Evolutionary conservation across 306 rosid species (phyloP).

Genomic region (Myrica gale): DNA sequence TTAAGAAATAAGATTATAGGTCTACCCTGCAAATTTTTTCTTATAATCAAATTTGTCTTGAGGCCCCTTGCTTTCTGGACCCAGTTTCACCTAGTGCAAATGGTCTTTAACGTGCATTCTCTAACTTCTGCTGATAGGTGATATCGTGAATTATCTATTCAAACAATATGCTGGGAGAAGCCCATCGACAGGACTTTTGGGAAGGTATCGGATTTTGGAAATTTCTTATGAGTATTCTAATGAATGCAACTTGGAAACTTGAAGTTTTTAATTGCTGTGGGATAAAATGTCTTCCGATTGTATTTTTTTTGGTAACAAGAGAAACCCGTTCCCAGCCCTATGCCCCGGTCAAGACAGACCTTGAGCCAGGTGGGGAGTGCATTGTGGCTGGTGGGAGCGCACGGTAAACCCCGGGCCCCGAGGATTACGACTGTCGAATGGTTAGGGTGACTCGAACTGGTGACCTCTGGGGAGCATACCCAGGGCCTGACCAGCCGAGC

Average conservation of each 20-base stretch:
- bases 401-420: too few species aligned
- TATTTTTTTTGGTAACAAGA: neutral
- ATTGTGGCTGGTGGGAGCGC: too few species aligned
- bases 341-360: too few species aligned
- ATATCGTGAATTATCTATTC: conserved; percentile 81
- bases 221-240: neutral
- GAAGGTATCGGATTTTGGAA: conserved; percentile 52
- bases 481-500: too few species aligned
- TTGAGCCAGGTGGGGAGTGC: too few species aligned
- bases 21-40: conserved; percentile 7
- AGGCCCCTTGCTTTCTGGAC: conserved; percentile 5
- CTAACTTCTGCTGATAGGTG: conserved; percentile 51
- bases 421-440: too few species aligned
- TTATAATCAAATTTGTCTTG: neutral
- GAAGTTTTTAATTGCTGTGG: neutral
- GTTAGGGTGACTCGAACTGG: too few species aligned
- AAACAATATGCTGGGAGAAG: conserved; percentile 72
- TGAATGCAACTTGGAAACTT: conserved; percentile 14
- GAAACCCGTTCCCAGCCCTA: too few species aligned
- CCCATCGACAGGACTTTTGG: conserved; percentile 72
- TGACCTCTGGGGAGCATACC: too few species aligned
- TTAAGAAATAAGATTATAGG: neutral
- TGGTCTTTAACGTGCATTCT: conserved; percentile 21
- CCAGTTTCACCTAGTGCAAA: neutral
- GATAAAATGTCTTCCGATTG: neutral